phyloP scores from a whole-genome alignment of 75 land plant genomes.

The Cupressus sempervirens region DNA sequence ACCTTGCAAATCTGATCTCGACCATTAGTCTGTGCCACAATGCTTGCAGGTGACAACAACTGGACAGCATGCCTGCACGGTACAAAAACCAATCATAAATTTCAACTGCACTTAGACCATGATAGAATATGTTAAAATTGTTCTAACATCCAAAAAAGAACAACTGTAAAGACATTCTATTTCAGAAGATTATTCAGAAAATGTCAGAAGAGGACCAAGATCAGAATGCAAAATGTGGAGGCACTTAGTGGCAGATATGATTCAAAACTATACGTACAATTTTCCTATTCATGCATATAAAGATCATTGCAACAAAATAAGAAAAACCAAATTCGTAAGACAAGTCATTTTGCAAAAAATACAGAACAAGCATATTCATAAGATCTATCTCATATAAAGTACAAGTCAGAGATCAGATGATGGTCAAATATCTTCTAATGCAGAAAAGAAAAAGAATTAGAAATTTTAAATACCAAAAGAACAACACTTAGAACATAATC shows the following conservation, averaged over 20 bases:
- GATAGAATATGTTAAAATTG: neutral
- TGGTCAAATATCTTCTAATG: neutral
- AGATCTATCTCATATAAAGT: neutral
- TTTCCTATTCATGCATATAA: neutral
- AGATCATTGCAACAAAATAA: neutral
- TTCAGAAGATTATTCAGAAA: neutral
- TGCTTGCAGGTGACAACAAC: conserved; percentile 85
- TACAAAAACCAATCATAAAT: neutral
- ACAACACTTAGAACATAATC: neutral
- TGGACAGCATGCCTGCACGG: conserved; percentile 86
- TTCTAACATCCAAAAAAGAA: neutral
- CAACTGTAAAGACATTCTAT: neutral
- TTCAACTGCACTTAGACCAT: neutral
- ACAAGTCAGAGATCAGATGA: neutral
- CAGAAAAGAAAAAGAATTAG: neutral
- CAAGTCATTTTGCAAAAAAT: neutral
- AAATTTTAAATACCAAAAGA: neutral
- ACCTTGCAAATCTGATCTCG: conserved; percentile 93
- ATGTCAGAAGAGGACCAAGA: neutral
- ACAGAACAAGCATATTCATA: neutral
- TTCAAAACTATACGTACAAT: neutral
- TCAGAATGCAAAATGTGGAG: neutral
- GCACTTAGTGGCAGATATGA: neutral
- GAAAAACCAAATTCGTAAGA: neutral
- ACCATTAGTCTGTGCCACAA: conserved; percentile 87